A percentile compares a stretch with the other conserved stretches of the same genome.
Evolutionary conservation across 2,329 filamentous ascomycete genomes (phyloP).

Genomic region (Emergomyces orientalis): DNA sequence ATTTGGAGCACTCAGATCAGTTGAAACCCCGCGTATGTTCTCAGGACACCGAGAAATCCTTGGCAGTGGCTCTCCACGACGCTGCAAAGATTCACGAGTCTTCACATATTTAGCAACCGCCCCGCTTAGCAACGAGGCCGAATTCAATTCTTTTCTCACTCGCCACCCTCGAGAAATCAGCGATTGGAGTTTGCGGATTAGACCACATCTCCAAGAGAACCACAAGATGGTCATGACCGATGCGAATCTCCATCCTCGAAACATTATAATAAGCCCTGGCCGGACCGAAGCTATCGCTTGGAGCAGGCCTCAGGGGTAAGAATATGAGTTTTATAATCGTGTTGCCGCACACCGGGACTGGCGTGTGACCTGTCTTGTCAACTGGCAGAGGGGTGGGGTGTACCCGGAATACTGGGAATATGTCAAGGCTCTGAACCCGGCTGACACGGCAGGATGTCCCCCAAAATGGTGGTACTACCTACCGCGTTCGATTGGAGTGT

Average conservation of each 20-base stretch:
- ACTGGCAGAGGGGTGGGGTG: conserved; percentile 1
- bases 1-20: neutral
- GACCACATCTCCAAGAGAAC: neutral
- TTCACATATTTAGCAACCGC: neutral
- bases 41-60: neutral
- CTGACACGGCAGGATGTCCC: neutral
- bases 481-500: conserved; percentile 1
- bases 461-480: neutral
- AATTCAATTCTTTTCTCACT: neutral
- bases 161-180: neutral
- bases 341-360: neutral
- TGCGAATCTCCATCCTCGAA: neutral
- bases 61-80: neutral
- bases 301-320: neutral
- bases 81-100: neutral
- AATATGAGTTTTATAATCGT: neutral
- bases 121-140: neutral
- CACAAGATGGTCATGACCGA: neutral
- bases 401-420: conserved; percentile 4
- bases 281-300: neutral
- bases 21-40: neutral
- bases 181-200: neutral
- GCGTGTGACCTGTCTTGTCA: neutral
- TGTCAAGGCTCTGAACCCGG: neutral
- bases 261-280: neutral